phyloP scores from a whole-genome alignment of 805 yeast genomes.

The Debaryomyces hansenii region DNA sequence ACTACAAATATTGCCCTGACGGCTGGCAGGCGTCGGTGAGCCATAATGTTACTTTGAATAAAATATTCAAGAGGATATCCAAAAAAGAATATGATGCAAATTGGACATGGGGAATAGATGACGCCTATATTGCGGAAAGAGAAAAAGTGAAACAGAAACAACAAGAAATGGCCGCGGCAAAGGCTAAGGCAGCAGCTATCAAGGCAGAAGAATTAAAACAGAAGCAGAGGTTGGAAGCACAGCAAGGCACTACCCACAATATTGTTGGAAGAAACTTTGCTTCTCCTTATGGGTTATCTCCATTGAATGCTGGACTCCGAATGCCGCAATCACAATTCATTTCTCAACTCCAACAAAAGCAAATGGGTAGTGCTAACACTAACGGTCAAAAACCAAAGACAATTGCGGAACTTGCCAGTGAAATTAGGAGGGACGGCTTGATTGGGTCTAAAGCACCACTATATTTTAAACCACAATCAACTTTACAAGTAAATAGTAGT shows the following conservation, averaged over 20 bases:
- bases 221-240: conserved; percentile 39
- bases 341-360: conserved; percentile 20
- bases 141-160: conserved; percentile 68
- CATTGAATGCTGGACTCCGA: conserved; percentile 18
- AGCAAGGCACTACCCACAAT: conserved; percentile 23
- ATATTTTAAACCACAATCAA: conserved; percentile 30
- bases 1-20: conserved; percentile 89
- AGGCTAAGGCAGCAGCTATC: conserved; percentile 55
- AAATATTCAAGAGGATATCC: conserved; percentile 70
- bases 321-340: conserved; percentile 21
- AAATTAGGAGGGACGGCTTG: conserved; percentile 34
- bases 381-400: conserved; percentile 35
- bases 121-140: conserved; percentile 76
- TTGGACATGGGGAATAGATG: conserved; percentile 93
- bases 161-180: conserved; percentile 62
- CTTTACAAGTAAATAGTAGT: conserved; percentile 9
- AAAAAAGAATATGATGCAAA: conserved; percentile 64
- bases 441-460: conserved; percentile 29
- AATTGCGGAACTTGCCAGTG: conserved; percentile 44
- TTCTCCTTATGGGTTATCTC: conserved; percentile 22
- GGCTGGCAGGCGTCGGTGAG: conserved; percentile 97
- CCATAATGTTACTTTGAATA: conserved; percentile 84
- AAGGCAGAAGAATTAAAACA: conserved; percentile 51
- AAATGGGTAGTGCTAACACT: conserved; percentile 2
- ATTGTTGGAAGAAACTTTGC: conserved; percentile 23